A percentile compares a stretch with the other conserved stretches of the same genome.
phyloP scores from a whole-genome alignment of 164 flowering plant species.

The Vitis cinerea region DNA sequence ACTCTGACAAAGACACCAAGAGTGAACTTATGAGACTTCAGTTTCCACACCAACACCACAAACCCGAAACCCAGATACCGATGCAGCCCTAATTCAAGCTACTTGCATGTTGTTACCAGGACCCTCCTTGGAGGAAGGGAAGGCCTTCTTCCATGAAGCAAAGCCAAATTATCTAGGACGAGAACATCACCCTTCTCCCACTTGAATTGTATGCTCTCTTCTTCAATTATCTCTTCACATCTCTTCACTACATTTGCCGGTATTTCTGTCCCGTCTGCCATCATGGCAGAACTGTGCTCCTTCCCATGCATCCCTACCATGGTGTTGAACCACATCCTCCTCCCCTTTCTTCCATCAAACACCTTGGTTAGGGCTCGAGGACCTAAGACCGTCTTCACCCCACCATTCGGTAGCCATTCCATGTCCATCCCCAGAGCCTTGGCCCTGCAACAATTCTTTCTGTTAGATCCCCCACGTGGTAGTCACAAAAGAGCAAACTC shows the following conservation, averaged over 20 bases:
- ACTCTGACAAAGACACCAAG: too few relatives aligned
- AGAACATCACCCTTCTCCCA: slow-evolving; percentile 70
- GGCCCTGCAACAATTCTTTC: slow-evolving; percentile 32
- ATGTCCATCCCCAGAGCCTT: slow-evolving; percentile 55
- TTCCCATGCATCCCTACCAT: slow-evolving; percentile 58
- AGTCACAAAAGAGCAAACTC: too few relatives aligned
- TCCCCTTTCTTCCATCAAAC: slow-evolving; percentile 49
- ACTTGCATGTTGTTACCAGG: slow-evolving; percentile 54
- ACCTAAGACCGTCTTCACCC: slow-evolving; percentile 39
- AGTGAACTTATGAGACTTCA: too few relatives aligned
- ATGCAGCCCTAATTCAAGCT: slow-evolving; percentile 2
- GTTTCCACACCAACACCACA: too few relatives aligned
- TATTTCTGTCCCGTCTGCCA: slow-evolving; percentile 58
- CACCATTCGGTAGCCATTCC: slow-evolving; percentile 57
- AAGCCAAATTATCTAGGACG: slow-evolving; percentile 58
- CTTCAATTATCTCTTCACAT: slow-evolving; percentile 58
- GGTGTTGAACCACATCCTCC: slow-evolving; percentile 68
- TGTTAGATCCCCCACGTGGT: too few relatives aligned
- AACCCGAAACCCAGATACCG: too few relatives aligned
- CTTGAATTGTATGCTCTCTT: slow-evolving; percentile 61
- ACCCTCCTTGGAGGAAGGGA: slow-evolving; percentile 57
- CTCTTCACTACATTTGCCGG: slow-evolving; percentile 45
- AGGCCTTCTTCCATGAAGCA: slow-evolving; percentile 66
- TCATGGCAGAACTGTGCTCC: slow-evolving; percentile 42
- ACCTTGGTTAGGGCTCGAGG: slow-evolving; percentile 42